Evolutionary conservation across 2,329 filamentous ascomycete genomes (phyloP).

Genomic region (Diplodia intermedia): DNA sequence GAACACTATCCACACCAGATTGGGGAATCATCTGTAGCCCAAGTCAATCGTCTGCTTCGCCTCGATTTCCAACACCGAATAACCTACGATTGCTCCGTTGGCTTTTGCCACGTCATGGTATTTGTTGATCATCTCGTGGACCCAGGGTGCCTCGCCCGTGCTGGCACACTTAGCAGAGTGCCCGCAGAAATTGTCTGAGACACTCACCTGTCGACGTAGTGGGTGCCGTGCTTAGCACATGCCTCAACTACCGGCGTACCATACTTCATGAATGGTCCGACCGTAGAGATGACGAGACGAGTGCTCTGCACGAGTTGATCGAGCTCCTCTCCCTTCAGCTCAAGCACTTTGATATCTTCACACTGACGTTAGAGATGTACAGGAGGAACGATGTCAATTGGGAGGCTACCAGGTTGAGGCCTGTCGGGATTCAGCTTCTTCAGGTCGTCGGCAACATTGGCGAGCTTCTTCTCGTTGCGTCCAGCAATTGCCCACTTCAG

Average conservation of each 20-base stretch:
- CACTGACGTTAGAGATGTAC: neutral
- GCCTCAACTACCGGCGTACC: conserved; percentile 70
- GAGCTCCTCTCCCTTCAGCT: conserved; percentile 56
- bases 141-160: conserved; percentile 70
- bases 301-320: conserved; percentile 61
- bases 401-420: conserved; percentile 66
- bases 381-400: neutral
- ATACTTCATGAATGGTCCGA: conserved; percentile 69
- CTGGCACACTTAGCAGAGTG: conserved; percentile 38
- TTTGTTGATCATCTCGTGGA: conserved; percentile 66
- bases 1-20: conserved; percentile 67
- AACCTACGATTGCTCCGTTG: conserved; percentile 65
- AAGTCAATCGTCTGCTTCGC: neutral
- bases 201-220: conserved; percentile 67
- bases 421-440: conserved; percentile 73
- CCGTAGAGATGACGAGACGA: conserved; percentile 64
- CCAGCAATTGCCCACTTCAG: conserved; percentile 89
- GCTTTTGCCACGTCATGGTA: conserved; percentile 66
- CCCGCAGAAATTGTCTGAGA: neutral
- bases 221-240: conserved; percentile 69
- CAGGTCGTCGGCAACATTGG: conserved; percentile 70
- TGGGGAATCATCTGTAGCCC: conserved; percentile 62
- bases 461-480: conserved; percentile 77
- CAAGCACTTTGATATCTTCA: conserved; percentile 50
- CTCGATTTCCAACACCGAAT: neutral